Conservation (phyloP, 495 filamentous ascomycete genomes). For the Chlorociboria aeruginascens region DNA sequence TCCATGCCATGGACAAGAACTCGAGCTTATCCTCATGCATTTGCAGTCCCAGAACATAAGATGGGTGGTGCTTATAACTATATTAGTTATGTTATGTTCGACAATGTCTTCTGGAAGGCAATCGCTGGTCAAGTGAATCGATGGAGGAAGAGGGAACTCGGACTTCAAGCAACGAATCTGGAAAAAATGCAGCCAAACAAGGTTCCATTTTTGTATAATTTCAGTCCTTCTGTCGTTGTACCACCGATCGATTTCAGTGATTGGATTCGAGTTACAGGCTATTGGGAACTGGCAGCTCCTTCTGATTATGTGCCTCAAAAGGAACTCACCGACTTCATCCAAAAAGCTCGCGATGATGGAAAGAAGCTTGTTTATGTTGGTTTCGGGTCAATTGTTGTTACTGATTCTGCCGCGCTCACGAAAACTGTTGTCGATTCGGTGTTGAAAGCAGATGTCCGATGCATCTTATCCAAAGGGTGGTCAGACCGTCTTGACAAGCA, state of each 20-base stretch:
- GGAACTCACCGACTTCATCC: constrained; percentile 71
- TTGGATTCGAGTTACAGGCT: constrained; percentile 94
- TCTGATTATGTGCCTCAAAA: constrained; percentile 48
- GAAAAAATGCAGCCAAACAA: constrained; percentile 94
- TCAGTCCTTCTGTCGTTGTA: constrained; percentile 80
- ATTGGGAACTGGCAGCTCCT: constrained; percentile 91
- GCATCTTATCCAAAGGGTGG: constrained; percentile 97
- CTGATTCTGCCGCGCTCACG: constrained; percentile 77
- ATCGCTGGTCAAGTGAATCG: constrained; percentile 86
- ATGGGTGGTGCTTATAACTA: constrained; percentile 94
- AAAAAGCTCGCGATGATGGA: constrained; percentile 59
- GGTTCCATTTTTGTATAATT: constrained; percentile 95
- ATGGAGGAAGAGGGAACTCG: constrained; percentile 74
- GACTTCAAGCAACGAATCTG: constrained; percentile 65
- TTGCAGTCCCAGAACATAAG: constrained; percentile 86
- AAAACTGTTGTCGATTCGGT: constrained; percentile 84
- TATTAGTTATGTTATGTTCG: constrained; percentile 93
- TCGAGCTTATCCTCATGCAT: constrained; percentile 91
- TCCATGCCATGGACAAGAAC: constrained; percentile 99
- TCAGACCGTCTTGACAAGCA: constrained; percentile 64
- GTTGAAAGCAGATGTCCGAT: constrained; percentile 82
- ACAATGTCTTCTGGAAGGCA: constrained; percentile 92
- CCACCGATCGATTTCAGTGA: constrained; percentile 94
- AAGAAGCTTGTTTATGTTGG: constrained; percentile 96
- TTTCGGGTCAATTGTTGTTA: constrained; percentile 93